Evolutionary conservation across 768 basidiomycete species (phyloP).

Genomic region (Glaciozyma antarctica): DNA sequence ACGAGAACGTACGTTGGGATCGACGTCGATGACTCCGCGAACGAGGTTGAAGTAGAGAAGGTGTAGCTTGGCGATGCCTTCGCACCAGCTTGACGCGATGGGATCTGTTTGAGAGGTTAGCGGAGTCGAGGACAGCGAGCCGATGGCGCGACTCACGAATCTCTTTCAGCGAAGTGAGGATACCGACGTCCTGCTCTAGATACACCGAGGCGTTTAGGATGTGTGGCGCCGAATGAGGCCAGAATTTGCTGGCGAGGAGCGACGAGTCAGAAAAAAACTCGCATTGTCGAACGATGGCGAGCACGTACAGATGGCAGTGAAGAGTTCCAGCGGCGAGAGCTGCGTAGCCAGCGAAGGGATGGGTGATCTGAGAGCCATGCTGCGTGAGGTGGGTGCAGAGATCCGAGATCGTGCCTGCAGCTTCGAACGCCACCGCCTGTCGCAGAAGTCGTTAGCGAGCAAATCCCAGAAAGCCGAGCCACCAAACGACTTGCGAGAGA

Average conservation of each 20-base stretch:
- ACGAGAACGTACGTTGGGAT: slow-evolving; percentile 6
- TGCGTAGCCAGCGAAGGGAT: slow-evolving; percentile 23
- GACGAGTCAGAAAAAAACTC: too few species aligned
- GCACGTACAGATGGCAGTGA: slow-evolving; percentile 17
- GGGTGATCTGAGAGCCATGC: slow-evolving; percentile 25
- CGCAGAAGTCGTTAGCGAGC: background rate
- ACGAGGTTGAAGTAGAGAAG: slow-evolving; percentile 27
- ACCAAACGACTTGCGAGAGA: slow-evolving; percentile 8
- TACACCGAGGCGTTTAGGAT: slow-evolving; percentile 6
- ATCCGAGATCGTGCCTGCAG: slow-evolving; percentile 23
- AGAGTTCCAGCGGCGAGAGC: slow-evolving; percentile 25
- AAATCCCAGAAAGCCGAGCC: too few species aligned
- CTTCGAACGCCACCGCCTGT: slow-evolving; percentile 11
- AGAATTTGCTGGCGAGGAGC: slow-evolving; percentile 12
- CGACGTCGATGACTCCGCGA: slow-evolving; percentile 27
- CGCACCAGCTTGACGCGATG: slow-evolving; percentile 27
- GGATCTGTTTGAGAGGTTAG: slow-evolving; percentile 8
- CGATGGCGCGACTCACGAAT: slow-evolving; percentile 9
- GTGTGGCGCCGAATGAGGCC: slow-evolving; percentile 17
- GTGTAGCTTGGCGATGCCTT: slow-evolving; percentile 19
- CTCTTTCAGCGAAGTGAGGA: slow-evolving; percentile 12
- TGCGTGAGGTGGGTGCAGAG: slow-evolving; percentile 14
- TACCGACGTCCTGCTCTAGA: slow-evolving; percentile 19
- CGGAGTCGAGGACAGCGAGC: background rate
- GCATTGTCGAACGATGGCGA: too few species aligned